A percentile compares a stretch with the other conserved stretches of the same genome.
Evolutionary conservation across 2,329 filamentous ascomycete genomes (phyloP).

Genomic region (Hymenoscyphus fraxineus): DNA sequence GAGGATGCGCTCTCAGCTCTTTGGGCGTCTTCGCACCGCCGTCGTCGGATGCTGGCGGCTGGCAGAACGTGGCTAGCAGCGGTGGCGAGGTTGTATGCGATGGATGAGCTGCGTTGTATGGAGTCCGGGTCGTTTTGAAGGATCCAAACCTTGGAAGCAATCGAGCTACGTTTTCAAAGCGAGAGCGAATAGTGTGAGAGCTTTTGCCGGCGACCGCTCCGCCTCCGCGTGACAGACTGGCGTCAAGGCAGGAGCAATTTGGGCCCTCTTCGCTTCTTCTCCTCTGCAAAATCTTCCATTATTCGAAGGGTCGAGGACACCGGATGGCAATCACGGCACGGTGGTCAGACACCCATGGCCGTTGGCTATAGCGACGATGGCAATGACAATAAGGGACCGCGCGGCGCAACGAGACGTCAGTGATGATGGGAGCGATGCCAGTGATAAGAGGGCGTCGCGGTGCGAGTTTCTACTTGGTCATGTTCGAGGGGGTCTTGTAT

Average conservation of each 20-base stretch:
- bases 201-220: neutral
- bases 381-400: neutral
- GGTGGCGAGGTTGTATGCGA: neutral
- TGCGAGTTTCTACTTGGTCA: neutral
- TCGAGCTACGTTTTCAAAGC: neutral
- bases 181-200: neutral
- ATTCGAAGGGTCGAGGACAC: neutral
- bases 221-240: neutral
- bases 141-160: neutral
- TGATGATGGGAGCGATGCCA: neutral
- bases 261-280: neutral
- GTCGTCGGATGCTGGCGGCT: neutral
- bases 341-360: neutral
- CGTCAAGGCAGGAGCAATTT: neutral
- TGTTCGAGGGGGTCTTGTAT: neutral
- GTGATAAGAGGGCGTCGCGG: neutral
- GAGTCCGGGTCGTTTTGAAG: neutral
- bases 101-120: neutral
- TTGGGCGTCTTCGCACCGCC: neutral
- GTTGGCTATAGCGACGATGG: neutral
- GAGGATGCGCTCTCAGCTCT: neutral
- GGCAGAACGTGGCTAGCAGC: neutral
- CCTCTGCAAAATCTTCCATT: neutral
- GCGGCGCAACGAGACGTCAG: neutral
- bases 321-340: neutral